These are phyloP conservation scores for Coemansia sp. DNA, from an alignment of 192 early-diverging fungal genomes.

Conservation along the genomic window DNA sequence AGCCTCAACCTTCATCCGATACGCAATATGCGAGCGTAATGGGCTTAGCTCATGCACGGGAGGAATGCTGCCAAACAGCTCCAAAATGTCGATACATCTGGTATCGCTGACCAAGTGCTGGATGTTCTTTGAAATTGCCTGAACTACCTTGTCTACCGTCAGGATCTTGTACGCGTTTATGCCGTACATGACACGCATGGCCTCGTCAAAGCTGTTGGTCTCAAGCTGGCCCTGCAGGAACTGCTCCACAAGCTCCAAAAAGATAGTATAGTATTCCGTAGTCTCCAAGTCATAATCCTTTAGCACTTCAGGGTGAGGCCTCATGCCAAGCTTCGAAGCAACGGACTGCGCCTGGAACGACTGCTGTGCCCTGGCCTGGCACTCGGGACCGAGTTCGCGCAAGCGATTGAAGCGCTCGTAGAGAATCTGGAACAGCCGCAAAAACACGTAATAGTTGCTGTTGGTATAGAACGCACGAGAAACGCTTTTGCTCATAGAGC, in stretches of 20 bases:
- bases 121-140: constrained; percentile 77
- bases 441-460: constrained; percentile 79
- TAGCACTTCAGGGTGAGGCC: constrained; percentile 52
- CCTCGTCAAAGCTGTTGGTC: constrained; percentile 79
- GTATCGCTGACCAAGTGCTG: constrained; percentile 64
- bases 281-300: constrained; percentile 56
- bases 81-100: constrained; percentile 59
- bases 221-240: constrained; percentile 83
- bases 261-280: constrained; percentile 73
- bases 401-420: constrained; percentile 77
- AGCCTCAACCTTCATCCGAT: constrained; percentile 68
- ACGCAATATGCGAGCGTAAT: constrained; percentile 64
- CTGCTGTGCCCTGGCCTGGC: constrained; percentile 22
- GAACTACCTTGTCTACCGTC: constrained; percentile 85
- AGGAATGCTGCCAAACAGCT: constrained; percentile 59
- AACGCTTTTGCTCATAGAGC: constrained; percentile 31
- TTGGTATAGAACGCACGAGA: constrained; percentile 83
- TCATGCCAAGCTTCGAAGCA: constrained; percentile 42
- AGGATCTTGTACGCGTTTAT: constrained; percentile 87
- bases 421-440: constrained; percentile 83
- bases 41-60: constrained; percentile 50
- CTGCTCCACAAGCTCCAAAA: constrained; percentile 70
- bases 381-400: constrained; percentile 69
- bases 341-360: constrained; percentile 36
- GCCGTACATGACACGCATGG: constrained; percentile 77